Percentiles rank a stretch among this genome's conserved stretches.
These are phyloP conservation scores for Ustilago xerochloae DNA, from an alignment of 1,284 basidiomycete genomes.

Conservation along the genomic window DNA sequence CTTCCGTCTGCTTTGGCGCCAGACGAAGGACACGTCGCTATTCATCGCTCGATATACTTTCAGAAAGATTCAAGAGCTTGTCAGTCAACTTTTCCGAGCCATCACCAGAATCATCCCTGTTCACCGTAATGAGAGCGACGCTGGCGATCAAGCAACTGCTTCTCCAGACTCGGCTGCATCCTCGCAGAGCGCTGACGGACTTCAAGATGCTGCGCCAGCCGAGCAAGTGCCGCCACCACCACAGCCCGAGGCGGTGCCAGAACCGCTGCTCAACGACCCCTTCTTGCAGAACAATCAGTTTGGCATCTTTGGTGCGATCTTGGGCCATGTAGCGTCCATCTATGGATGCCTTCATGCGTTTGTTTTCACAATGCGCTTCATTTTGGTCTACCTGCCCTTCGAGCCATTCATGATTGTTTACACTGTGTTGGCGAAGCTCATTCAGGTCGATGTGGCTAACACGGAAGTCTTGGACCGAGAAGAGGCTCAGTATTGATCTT, in stretches of 20 bases:
- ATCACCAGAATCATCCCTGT: conserved; percentile 7
- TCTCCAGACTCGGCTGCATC: neutral
- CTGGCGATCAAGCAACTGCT: neutral
- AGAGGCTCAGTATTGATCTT: neutral
- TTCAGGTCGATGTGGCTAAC: conserved; percentile 40
- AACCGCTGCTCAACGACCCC: conserved; percentile 29
- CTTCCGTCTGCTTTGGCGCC: conserved; percentile 31
- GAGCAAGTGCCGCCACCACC: neutral
- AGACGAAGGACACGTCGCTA: conserved; percentile 17
- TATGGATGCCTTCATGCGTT: conserved; percentile 43
- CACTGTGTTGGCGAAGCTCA: conserved; percentile 21
- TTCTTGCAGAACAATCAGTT: conserved; percentile 22
- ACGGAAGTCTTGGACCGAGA: conserved; percentile 41
- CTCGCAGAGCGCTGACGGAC: neutral
- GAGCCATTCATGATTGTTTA: conserved; percentile 40
- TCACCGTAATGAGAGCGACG: conserved; percentile 1
- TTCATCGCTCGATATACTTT: conserved; percentile 28
- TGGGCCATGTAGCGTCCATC: conserved; percentile 35
- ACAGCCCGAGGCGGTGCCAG: conserved; percentile 10
- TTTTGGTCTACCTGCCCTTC: conserved; percentile 44
- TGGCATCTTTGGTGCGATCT: conserved; percentile 40
- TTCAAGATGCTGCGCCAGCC: neutral
- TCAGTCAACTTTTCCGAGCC: neutral
- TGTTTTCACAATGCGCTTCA: conserved; percentile 31
- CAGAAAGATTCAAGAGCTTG: conserved; percentile 1